These are phyloP conservation scores for Pseudocercospora musae DNA, from an alignment of 2,329 filamentous ascomycete genomes.

Conservation along the genomic window DNA sequence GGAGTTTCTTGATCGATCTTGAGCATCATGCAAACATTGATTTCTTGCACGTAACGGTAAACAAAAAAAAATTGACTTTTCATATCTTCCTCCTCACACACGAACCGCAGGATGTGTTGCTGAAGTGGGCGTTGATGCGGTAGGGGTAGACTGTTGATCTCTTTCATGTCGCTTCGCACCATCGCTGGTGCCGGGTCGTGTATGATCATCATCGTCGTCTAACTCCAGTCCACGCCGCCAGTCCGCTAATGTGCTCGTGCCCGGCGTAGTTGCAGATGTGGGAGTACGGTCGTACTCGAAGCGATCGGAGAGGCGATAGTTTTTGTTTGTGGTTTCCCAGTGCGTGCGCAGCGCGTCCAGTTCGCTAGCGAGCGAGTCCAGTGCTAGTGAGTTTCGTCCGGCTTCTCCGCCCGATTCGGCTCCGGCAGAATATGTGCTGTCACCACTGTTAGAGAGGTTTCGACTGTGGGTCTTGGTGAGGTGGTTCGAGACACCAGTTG, in stretches of 20 bases:
- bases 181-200: constrained; percentile 16
- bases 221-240: constrained; percentile 75
- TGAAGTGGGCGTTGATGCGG: constrained; percentile 3
- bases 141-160: constrained; percentile 7
- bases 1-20: not conserved
- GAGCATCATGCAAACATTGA: not conserved
- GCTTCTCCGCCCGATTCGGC: constrained; percentile 19
- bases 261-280: constrained; percentile 27
- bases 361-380: constrained; percentile 89
- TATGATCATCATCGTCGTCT: constrained; percentile 29
- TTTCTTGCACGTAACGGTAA: not conserved
- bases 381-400: constrained; percentile 39
- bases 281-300: constrained; percentile 63
- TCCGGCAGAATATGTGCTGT: constrained; percentile 48
- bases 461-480: constrained; percentile 48
- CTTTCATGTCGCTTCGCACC: not conserved
- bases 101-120: not conserved
- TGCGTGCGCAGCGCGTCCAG: constrained; percentile 85
- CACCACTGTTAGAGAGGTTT: constrained; percentile 56
- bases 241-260: constrained; percentile 72
- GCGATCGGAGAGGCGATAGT: constrained; percentile 86
- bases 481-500: constrained; percentile 37
- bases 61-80: not conserved
- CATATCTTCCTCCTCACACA: not conserved
- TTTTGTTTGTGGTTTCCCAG: constrained; percentile 95